A percentile compares a stretch with the other conserved stretches of the same genome.
Evolutionary conservation across 495 filamentous ascomycete genomes (phyloP).

Genomic region (Aspergillus diversus): DNA sequence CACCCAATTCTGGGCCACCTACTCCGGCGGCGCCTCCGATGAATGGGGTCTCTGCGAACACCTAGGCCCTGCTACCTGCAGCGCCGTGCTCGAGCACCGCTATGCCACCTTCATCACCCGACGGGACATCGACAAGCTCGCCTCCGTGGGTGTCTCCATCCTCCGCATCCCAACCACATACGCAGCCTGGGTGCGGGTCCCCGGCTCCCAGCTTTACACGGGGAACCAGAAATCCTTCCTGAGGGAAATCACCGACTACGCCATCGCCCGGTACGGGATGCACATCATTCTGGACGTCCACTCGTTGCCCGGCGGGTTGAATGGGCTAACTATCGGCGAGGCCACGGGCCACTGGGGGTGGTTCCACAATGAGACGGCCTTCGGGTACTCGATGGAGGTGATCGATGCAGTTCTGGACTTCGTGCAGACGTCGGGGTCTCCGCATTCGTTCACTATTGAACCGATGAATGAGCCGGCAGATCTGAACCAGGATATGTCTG

Average conservation of each 20-base stretch:
- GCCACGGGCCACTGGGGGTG: slow-evolving; percentile 33
- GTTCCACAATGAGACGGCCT: slow-evolving; percentile 33
- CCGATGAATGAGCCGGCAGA: slow-evolving; percentile 33
- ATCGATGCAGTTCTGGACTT: slow-evolving; percentile 33
- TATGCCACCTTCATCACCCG: slow-evolving; percentile 37
- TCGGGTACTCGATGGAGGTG: slow-evolving; percentile 31
- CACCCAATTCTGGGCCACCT: slow-evolving; percentile 30
- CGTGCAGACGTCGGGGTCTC: slow-evolving; percentile 30
- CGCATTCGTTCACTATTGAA: slow-evolving; percentile 31
- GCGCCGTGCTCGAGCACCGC: slow-evolving; percentile 29
- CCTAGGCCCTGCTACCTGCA: slow-evolving; percentile 27
- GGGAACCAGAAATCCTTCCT: slow-evolving; percentile 33
- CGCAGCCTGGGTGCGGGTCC: slow-evolving; percentile 32
- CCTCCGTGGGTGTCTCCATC: slow-evolving; percentile 26
- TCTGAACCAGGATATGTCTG: slow-evolving; percentile 28
- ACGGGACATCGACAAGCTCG: slow-evolving; percentile 34
- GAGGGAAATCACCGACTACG: slow-evolving; percentile 31
- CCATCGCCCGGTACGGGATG: slow-evolving; percentile 35
- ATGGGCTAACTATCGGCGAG: slow-evolving; percentile 37
- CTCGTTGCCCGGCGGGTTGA: slow-evolving; percentile 36
- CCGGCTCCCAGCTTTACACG: slow-evolving; percentile 35
- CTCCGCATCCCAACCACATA: slow-evolving; percentile 40
- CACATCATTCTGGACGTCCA: slow-evolving; percentile 39
- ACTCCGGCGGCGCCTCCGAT: slow-evolving; percentile 28
- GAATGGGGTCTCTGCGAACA: slow-evolving; percentile 37